Conservation (phyloP, 2,329 filamentous ascomycete species). For the Drechslerella dactyloides region DNA sequence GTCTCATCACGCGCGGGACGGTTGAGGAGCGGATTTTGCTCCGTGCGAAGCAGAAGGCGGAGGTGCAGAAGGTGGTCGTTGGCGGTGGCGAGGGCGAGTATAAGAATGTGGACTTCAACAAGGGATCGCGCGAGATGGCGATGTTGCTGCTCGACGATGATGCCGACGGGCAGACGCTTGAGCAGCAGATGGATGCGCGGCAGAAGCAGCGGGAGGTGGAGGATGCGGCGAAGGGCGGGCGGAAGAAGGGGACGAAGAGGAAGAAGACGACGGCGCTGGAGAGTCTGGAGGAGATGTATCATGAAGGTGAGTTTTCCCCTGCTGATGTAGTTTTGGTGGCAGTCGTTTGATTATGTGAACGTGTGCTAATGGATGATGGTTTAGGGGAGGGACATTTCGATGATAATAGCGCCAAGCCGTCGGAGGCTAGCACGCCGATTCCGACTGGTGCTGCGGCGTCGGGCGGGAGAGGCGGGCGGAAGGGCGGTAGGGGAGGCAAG, state of each 20-base stretch:
- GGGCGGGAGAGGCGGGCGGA: constrained; percentile 66
- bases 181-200: constrained; percentile 56
- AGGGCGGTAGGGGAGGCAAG: constrained; percentile 60
- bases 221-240: constrained; percentile 60
- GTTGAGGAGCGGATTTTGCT: constrained; percentile 98
- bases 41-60: constrained; percentile 95
- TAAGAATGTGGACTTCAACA: constrained; percentile 89
- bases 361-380: constrained; percentile 54
- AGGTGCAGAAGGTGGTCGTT: constrained; percentile 96
- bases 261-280: constrained; percentile 59
- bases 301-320: constrained; percentile 78
- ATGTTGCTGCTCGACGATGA: constrained; percentile 99
- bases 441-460: constrained; percentile 62
- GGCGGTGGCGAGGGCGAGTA: constrained; percentile 75
- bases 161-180: constrained; percentile 66
- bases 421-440: constrained; percentile 82
- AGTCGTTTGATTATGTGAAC: constrained; percentile 39
- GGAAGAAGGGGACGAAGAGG: constrained; percentile 68
- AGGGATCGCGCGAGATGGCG: constrained; percentile 87
- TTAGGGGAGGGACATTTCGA: constrained; percentile 96
- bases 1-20: constrained; percentile 92
- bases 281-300: constrained; percentile 91
- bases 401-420: constrained; percentile 78
- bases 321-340: neutral
- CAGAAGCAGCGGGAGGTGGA: constrained; percentile 62